Percentiles rank a stretch among this genome's conserved stretches.
Evolutionary conservation across 192 early-diverging fungal species (phyloP).

Genomic region (Podila epigama): DNA sequence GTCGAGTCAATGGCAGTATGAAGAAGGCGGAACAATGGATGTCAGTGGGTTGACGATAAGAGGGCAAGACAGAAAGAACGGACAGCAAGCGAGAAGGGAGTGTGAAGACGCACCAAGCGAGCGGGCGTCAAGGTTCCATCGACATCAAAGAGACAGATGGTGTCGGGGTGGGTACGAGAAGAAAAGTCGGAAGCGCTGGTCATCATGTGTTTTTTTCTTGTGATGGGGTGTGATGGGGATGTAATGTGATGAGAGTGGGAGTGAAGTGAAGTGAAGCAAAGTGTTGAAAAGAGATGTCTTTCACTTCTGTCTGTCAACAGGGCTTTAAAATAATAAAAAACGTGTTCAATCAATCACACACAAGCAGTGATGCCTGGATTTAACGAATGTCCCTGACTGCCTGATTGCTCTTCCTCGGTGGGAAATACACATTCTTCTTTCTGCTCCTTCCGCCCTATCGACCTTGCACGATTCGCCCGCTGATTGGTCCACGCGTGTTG

Average conservation of each 20-base stretch:
- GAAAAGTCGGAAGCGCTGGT: slow-evolving; percentile 41
- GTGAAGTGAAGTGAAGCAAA: not conserved
- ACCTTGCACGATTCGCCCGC: not conserved
- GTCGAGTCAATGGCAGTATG: not conserved
- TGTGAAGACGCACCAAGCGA: slow-evolving; percentile 71
- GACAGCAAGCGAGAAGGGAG: not conserved
- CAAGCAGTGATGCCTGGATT: not conserved
- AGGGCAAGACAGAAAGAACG: not conserved
- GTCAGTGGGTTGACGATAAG: not conserved
- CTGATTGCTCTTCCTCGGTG: not conserved
- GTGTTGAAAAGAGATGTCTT: not conserved
- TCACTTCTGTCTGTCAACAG: not conserved
- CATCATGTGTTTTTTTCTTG: not conserved
- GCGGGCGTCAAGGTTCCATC: slow-evolving; percentile 98
- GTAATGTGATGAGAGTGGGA: not conserved
- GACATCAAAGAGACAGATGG: slow-evolving; percentile 94
- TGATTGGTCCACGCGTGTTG: not conserved
- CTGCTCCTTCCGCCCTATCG: slow-evolving; percentile 1
- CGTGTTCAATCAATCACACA: not conserved
- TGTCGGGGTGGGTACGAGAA: slow-evolving; percentile 76
- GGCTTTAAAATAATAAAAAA: not conserved
- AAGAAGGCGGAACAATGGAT: not conserved
- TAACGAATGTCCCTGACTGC: too few species aligned
- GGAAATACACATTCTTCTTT: slow-evolving; percentile 1
- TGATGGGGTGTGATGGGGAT: not conserved